These are phyloP conservation scores for Pythium vanterpoolii DNA, from an alignment of 352 stramenopile genomes.

Conservation along the genomic window DNA sequence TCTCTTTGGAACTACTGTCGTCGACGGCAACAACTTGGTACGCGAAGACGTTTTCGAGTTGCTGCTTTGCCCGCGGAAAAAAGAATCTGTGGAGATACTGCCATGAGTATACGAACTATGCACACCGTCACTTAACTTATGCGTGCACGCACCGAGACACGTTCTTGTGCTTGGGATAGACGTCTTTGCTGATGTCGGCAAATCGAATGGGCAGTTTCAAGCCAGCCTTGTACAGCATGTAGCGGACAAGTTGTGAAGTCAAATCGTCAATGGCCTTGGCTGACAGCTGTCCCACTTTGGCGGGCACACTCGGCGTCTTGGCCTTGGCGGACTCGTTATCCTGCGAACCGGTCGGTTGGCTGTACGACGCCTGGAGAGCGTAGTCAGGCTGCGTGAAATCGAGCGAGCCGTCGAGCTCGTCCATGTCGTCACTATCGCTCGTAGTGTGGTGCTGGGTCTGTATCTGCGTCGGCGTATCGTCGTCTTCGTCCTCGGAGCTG, in stretches of 20 bases:
- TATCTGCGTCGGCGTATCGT: conserved; percentile 5
- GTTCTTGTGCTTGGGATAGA: conserved; percentile 79
- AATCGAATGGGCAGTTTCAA: conserved; percentile 80
- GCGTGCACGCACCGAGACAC: conserved; percentile 40
- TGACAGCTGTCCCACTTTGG: conserved; percentile 46
- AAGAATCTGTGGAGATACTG: conserved; percentile 51
- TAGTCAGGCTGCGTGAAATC: conserved; percentile 85
- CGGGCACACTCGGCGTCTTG: conserved; percentile 33
- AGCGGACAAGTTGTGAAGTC: conserved; percentile 72
- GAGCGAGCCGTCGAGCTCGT: conserved; percentile 45
- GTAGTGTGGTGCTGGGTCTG: neutral
- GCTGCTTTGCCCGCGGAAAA: conserved; percentile 71
- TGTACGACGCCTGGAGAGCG: conserved; percentile 21
- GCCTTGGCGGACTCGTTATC: conserved; percentile 38
- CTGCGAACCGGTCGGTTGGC: conserved; percentile 34
- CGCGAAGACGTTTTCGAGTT: conserved; percentile 73
- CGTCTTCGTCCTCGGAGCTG: conserved; percentile 2
- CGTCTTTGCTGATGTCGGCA: conserved; percentile 78
- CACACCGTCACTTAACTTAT: neutral
- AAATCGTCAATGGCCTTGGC: conserved; percentile 71
- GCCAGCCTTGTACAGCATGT: conserved; percentile 83
- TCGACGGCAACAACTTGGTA: conserved; percentile 75
- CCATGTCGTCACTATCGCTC: conserved; percentile 23
- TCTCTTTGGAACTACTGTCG: conserved; percentile 55
- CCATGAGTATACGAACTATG: neutral